phyloP scores from a whole-genome alignment of 352 stramenopile genomes.

The Aphanomyces invadans region DNA sequence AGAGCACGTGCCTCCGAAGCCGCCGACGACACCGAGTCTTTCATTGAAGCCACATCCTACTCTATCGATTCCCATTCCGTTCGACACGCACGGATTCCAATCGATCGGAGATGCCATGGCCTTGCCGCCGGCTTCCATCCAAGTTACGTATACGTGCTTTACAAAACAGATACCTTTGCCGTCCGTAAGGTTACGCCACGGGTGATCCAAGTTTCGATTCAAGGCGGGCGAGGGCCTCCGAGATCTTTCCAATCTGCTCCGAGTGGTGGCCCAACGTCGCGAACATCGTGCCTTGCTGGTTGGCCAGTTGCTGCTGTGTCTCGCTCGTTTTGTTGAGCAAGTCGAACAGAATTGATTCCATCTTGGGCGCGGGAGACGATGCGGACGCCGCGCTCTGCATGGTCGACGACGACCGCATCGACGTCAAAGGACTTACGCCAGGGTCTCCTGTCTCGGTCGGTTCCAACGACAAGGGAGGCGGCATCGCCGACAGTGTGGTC shows the following conservation, averaged over 20 bases:
- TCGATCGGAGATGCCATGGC: no score
- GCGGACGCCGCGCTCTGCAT: not conserved
- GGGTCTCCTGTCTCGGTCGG: not conserved
- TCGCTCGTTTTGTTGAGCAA: constrained; percentile 21
- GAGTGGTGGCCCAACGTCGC: constrained; percentile 19
- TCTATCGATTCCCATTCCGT: no score
- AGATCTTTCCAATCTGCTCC: constrained; percentile 18
- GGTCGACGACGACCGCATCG: not conserved
- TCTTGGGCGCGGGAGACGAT: not conserved
- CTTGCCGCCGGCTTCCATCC: no score
- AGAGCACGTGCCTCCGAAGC: no score
- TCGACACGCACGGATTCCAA: no score
- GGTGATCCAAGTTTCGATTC: constrained; percentile 18
- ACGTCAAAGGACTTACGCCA: not conserved
- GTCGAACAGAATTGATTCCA: constrained; percentile 21
- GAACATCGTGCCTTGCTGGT: constrained; percentile 22
- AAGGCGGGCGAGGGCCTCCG: constrained; percentile 12
- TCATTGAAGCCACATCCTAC: no score
- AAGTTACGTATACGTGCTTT: no score
- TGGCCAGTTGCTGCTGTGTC: constrained; percentile 21
- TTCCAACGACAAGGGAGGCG: not conserved
- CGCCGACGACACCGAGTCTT: no score
- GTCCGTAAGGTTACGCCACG: not conserved
- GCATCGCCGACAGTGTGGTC: not conserved
- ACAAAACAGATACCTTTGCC: no score